These are phyloP conservation scores for Solanum gracilifrons DNA, from an alignment of 257 asterid genomes.

Conservation along the genomic window DNA sequence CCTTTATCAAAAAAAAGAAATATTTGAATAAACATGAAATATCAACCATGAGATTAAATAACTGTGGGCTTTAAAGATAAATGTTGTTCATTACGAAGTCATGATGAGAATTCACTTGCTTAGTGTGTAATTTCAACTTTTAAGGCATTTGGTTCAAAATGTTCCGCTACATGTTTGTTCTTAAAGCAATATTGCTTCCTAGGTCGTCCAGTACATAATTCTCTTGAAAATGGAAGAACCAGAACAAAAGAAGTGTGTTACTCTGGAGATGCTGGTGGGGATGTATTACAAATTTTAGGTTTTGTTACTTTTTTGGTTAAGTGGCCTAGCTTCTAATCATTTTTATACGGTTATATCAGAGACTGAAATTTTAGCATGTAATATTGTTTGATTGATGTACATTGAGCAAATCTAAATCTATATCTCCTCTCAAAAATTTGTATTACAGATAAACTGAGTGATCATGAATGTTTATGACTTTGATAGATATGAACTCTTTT, in stretches of 20 bases:
- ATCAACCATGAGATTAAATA: neutral
- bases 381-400: neutral
- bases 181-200: neutral
- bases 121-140: neutral
- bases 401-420: neutral
- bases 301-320: neutral
- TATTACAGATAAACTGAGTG: neutral
- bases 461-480: neutral
- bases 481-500: neutral
- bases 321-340: neutral
- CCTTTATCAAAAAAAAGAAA: neutral
- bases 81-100: neutral
- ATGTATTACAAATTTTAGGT: neutral
- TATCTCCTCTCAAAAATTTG: neutral
- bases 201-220: neutral
- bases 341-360: neutral
- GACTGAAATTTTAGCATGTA: neutral
- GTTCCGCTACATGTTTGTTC: neutral
- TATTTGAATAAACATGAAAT: neutral
- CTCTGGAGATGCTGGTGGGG: neutral
- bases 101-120: neutral
- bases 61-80: neutral
- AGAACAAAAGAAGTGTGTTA: neutral
- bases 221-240: neutral
- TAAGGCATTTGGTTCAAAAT: neutral